phyloP scores from a whole-genome alignment of 192 early-diverging fungal species.

The Gaertneriomyces sp. region DNA sequence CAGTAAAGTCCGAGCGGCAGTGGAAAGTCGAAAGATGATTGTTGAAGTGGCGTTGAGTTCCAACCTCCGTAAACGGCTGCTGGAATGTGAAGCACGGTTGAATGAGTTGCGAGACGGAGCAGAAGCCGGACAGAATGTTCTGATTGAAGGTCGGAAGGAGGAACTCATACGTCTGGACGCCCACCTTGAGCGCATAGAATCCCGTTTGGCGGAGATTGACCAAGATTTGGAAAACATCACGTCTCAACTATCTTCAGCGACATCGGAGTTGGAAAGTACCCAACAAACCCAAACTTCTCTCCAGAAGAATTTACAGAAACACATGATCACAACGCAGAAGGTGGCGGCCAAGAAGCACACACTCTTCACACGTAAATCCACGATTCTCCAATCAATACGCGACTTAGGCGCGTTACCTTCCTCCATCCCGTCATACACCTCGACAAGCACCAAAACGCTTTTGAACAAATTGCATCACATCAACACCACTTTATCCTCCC shows the following conservation, averaged over 20 bases:
- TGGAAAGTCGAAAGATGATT: conserved; percentile 67
- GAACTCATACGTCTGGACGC: conserved; percentile 6
- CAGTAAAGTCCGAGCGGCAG: conserved; percentile 52
- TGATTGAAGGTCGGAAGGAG: conserved; percentile 8
- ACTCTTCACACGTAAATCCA: conserved; percentile 80
- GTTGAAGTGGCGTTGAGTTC: conserved; percentile 69
- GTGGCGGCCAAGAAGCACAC: conserved; percentile 61
- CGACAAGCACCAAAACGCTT: conserved; percentile 58
- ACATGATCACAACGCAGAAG: conserved; percentile 67
- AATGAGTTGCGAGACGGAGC: no score
- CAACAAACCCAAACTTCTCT: no score
- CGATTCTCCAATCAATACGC: conserved; percentile 79
- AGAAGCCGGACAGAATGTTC: background rate
- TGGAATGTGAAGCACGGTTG: no score
- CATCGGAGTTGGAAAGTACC: no score
- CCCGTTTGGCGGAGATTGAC: conserved; percentile 14
- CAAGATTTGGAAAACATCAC: background rate
- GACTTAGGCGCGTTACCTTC: conserved; percentile 80
- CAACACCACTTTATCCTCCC: conserved; percentile 85
- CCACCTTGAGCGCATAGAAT: background rate
- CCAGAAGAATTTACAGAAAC: conserved; percentile 43
- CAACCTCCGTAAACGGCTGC: conserved; percentile 47
- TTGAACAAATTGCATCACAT: conserved; percentile 55
- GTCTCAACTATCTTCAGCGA: no score
- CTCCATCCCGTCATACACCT: conserved; percentile 31